Evolutionary conservation across 805 yeast genomes (phyloP).

Genomic region (Vanderwaltozyma polyspora): DNA sequence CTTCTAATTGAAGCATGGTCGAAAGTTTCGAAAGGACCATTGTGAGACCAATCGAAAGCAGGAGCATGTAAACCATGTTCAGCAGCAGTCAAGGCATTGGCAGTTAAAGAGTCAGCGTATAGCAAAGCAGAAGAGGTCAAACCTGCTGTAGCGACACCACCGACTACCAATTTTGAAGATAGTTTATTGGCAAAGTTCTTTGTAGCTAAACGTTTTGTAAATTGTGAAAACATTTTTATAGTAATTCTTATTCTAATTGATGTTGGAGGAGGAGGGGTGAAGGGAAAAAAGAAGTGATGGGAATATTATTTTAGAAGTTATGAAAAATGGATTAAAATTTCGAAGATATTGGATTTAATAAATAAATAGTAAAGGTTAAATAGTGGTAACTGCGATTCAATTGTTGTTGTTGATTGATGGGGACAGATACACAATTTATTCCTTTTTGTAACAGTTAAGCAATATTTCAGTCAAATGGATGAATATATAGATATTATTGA

Average conservation of each 20-base stretch:
- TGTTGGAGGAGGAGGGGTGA: background rate
- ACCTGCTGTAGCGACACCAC: conserved; percentile 58
- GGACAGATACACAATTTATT: too few species aligned
- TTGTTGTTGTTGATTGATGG: too few species aligned
- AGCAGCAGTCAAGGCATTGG: conserved; percentile 95
- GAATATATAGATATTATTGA: too few species aligned
- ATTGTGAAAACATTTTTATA: conserved; percentile 2
- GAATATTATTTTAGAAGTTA: too few species aligned
- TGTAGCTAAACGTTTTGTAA: conserved; percentile 2
- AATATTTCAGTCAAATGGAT: too few species aligned
- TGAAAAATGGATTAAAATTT: too few species aligned
- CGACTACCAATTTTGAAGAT: conserved; percentile 39
- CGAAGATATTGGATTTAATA: too few species aligned
- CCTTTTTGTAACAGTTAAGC: too few species aligned
- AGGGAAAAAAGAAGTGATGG: background rate
- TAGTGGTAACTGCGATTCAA: too few species aligned
- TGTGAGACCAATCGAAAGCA: conserved; percentile 84
- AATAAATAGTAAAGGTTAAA: too few species aligned
- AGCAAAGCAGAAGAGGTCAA: conserved; percentile 69
- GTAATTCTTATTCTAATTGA: background rate
- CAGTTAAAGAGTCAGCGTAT: conserved; percentile 76
- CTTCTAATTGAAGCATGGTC: conserved; percentile 96
- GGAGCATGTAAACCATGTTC: conserved; percentile 99
- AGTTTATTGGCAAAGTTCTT: background rate
- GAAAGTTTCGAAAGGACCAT: conserved; percentile 80